These are phyloP conservation scores for Schwanniomyces pseudopolymorphus DNA, from an alignment of 805 yeast species.

Conservation along the genomic window DNA sequence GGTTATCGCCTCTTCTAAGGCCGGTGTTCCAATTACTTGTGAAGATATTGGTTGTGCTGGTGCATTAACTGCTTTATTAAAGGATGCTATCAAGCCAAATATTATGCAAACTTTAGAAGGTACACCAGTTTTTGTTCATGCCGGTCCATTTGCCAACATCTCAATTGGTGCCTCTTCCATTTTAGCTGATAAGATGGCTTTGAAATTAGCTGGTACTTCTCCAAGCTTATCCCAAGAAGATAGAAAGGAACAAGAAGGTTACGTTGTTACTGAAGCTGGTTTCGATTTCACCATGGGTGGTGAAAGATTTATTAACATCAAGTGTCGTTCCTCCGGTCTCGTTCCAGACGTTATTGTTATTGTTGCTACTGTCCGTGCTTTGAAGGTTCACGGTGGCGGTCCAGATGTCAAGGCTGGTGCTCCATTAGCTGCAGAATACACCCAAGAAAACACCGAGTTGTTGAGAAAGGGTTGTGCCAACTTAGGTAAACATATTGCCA, in stretches of 20 bases:
- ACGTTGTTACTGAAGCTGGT: conserved; percentile 85
- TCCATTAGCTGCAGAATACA: conserved; percentile 70
- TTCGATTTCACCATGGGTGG: conserved; percentile 93
- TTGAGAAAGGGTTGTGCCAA: conserved; percentile 71
- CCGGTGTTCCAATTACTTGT: conserved; percentile 75
- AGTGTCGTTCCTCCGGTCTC: conserved; percentile 78
- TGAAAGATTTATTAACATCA: conserved; percentile 80
- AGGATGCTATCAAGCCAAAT: conserved; percentile 82
- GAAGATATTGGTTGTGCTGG: conserved; percentile 87
- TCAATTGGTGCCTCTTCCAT: conserved; percentile 86
- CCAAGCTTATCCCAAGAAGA: conserved; percentile 42
- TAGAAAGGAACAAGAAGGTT: conserved; percentile 58
- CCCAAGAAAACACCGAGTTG: conserved; percentile 67
- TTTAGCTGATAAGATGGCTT: conserved; percentile 78
- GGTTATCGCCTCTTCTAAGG: conserved; percentile 67
- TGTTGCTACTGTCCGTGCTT: conserved; percentile 83
- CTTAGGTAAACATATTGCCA: conserved; percentile 72
- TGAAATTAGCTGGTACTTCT: conserved; percentile 71
- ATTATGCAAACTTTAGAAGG: conserved; percentile 88
- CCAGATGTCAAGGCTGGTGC: conserved; percentile 87
- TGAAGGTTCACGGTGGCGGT: conserved; percentile 86
- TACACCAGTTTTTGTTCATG: conserved; percentile 83
- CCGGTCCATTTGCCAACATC: conserved; percentile 87
- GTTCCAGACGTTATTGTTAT: conserved; percentile 75
- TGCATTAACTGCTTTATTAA: conserved; percentile 76